Conservation (phyloP, 208 protist genomes). For the Sergeia podlipaevii region DNA sequence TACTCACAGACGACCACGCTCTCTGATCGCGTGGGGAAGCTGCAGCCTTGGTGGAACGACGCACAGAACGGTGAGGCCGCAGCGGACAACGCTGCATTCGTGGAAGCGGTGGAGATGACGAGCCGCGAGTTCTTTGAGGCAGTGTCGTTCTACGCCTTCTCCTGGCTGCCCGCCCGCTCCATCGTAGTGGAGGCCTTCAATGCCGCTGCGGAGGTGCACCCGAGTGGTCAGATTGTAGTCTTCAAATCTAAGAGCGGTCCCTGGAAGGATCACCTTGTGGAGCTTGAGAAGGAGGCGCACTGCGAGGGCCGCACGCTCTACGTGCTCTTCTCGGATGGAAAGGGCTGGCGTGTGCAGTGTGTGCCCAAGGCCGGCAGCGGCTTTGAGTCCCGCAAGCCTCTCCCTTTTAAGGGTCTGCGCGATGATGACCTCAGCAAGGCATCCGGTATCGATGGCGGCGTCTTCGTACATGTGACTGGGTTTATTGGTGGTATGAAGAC, state of each 20-base stretch:
- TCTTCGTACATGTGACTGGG: conserved; percentile 95
- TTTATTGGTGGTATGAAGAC: conserved; percentile 96
- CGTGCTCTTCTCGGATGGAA: conserved; percentile 87
- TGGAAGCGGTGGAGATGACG: conserved; percentile 86
- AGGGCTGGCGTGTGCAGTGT: conserved; percentile 91
- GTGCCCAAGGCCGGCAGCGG: conserved; percentile 58
- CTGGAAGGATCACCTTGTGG: conserved; percentile 94
- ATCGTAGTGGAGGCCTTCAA: conserved; percentile 82
- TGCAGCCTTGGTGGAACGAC: conserved; percentile 93
- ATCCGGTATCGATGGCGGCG: conserved; percentile 82
- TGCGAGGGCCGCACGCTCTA: conserved; percentile 57
- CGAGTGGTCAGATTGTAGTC: conserved; percentile 79
- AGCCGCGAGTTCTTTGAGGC: conserved; percentile 81
- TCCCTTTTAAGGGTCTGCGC: conserved; percentile 93
- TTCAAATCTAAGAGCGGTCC: conserved; percentile 76
- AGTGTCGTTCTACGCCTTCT: conserved; percentile 76
- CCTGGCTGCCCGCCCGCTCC: conserved; percentile 88
- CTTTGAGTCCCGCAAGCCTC: conserved; percentile 82
- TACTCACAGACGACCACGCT: conserved; percentile 82
- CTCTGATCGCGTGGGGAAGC: conserved; percentile 63
- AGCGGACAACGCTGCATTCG: conserved; percentile 66
- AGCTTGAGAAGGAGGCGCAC: conserved; percentile 74
- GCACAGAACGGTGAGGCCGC: conserved; percentile 26
- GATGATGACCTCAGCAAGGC: conserved; percentile 85
- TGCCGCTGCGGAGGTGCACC: conserved; percentile 33